phyloP scores from a whole-genome alignment of 768 basidiomycete species.

The Suillus americanus region DNA sequence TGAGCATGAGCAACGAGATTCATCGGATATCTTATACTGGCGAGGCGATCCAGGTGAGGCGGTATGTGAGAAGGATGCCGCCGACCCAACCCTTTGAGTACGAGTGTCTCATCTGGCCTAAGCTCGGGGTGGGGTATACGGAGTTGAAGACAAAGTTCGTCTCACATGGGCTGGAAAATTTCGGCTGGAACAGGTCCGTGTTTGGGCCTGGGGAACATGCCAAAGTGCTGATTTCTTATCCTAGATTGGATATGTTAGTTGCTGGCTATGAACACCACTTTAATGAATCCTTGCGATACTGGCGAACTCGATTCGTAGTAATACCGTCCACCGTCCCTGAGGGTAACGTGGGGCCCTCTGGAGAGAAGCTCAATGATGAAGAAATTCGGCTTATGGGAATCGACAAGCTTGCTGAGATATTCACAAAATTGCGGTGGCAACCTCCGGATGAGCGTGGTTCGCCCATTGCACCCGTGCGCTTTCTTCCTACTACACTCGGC shows the following conservation, averaged over 20 bases:
- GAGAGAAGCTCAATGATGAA: slow-evolving; percentile 80
- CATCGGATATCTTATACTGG: slow-evolving; percentile 90
- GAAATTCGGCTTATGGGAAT: slow-evolving; percentile 88
- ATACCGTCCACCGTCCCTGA: slow-evolving; percentile 77
- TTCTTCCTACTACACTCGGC: slow-evolving; percentile 83
- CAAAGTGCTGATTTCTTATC: background rate
- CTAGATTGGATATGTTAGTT: slow-evolving; percentile 81
- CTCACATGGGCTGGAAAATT: slow-evolving; percentile 78
- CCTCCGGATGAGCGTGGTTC: slow-evolving; percentile 41
- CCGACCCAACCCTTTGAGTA: slow-evolving; percentile 68
- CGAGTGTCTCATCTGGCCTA: slow-evolving; percentile 92
- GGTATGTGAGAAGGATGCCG: slow-evolving; percentile 77
- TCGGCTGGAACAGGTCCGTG: slow-evolving; percentile 81
- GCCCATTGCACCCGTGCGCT: slow-evolving; percentile 60
- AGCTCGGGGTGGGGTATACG: slow-evolving; percentile 83
- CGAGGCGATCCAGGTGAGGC: slow-evolving; percentile 85
- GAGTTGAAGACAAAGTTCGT: slow-evolving; percentile 73
- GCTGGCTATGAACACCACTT: slow-evolving; percentile 81
- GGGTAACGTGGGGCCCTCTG: slow-evolving; percentile 53
- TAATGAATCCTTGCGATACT: slow-evolving; percentile 83
- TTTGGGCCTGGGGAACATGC: slow-evolving; percentile 1
- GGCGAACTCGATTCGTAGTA: slow-evolving; percentile 92
- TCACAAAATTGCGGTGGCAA: slow-evolving; percentile 83
- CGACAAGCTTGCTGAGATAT: slow-evolving; percentile 86
- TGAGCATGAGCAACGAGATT: slow-evolving; percentile 95